Conservation (phyloP, 139 green algal species). For the Microglena sp. region DNA sequence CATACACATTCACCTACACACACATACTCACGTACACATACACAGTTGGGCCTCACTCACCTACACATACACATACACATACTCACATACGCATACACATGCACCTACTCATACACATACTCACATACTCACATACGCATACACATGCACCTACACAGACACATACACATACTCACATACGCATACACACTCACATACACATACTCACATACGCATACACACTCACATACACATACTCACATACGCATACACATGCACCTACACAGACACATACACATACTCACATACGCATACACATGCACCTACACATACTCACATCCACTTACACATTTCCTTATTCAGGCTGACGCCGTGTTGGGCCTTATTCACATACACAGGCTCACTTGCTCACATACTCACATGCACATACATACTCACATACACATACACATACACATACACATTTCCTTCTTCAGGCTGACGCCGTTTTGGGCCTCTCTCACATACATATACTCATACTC, state of each 20-base stretch:
- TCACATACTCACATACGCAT: too few relatives aligned
- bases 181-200: too few relatives aligned
- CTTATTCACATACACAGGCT: not conserved
- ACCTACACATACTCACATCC: not conserved
- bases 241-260: not conserved
- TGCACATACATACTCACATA: not conserved
- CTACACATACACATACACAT: too few relatives aligned
- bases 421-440: constrained; percentile 6
- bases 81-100: too few relatives aligned
- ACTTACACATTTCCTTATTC: not conserved
- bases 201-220: too few relatives aligned
- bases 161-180: too few relatives aligned
- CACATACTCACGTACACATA: too few relatives aligned
- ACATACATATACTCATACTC: not conserved
- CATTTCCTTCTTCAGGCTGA: constrained; percentile 41
- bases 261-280: not conserved
- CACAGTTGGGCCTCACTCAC: too few relatives aligned
- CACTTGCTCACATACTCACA: too few relatives aligned
- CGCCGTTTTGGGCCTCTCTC: constrained; percentile 46
- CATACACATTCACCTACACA: too few relatives aligned
- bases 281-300: not conserved
- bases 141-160: too few relatives aligned
- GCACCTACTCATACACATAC: too few relatives aligned
- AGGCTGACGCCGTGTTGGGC: constrained; percentile 71
- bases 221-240: not conserved